These are phyloP conservation scores for Amauroascus verrucosus DNA, from an alignment of 2,329 filamentous ascomycete genomes.

Conservation along the genomic window DNA sequence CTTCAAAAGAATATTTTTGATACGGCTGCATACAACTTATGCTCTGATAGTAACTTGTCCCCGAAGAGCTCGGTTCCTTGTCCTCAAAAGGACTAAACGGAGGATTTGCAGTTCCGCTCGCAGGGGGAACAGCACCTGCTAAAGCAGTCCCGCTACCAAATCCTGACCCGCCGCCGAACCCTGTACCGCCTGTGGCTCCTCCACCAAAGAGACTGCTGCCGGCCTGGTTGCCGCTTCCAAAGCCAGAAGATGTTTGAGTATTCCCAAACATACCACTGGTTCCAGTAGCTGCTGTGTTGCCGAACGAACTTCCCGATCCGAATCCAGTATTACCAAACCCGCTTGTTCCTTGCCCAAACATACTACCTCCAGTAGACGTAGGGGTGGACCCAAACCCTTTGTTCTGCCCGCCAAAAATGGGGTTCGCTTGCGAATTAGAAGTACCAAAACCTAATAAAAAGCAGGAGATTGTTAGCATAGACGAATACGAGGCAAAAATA, in stretches of 20 bases:
- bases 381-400: constrained; percentile 19
- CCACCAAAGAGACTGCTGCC: constrained; percentile 16
- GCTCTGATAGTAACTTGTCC: constrained; percentile 40
- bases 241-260: constrained; percentile 14
- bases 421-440: constrained; percentile 15
- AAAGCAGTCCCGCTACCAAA: constrained; percentile 34
- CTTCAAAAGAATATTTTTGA: constrained; percentile 76
- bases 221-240: constrained; percentile 10
- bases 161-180: constrained; percentile 24
- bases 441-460: constrained; percentile 19
- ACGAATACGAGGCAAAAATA: neutral
- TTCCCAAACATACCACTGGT: constrained; percentile 12
- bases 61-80: constrained; percentile 33
- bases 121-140: constrained; percentile 30
- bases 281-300: constrained; percentile 19
- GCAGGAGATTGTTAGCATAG: neutral
- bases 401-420: constrained; percentile 20
- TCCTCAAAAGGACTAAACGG: constrained; percentile 38
- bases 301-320: constrained; percentile 12
- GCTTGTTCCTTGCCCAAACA: constrained; percentile 15
- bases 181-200: constrained; percentile 18
- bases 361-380: constrained; percentile 14
- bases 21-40: constrained; percentile 41
- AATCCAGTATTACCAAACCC: constrained; percentile 13
- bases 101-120: constrained; percentile 38